Base-by-base conservation (phyloP, 169 alveolate species). In the Plasmodium vinckei region DNA sequence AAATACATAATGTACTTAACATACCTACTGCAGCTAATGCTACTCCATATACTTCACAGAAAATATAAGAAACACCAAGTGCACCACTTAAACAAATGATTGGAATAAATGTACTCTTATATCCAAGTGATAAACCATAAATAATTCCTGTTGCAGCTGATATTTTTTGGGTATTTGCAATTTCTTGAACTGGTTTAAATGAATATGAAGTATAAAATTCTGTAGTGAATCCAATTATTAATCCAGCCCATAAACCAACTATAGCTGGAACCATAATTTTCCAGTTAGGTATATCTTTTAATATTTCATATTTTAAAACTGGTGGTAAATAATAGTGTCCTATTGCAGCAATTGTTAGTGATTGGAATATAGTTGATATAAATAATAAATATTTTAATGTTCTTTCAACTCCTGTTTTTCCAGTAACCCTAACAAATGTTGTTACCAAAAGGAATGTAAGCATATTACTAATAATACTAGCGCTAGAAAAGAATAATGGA, bases 11-110 rank as follows among this genome's bases (percentile, higher is more conserved):
- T 59, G 97, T 95, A 64, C 97, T 94, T 61, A 97, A 93, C 98
- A 96, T 96, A 59, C 99, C 98, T 56, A 97, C 72, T 27, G 98
- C 98, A 15, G 97, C 97, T 64, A 96, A 82, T 17, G 98, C 97
- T 39, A 96, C 94, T 25, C 98, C 98, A 67, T 94, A 95, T 92
- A 94, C 68, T 25, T 97, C 97, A 75, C 95, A 88, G 42, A 95
- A 92, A 54, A 89, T 65, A 92, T 94, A 94, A 5, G 98, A 93
- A 60, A 94, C 72, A 71, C 92, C 93, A 61, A 95, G 94, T 67
- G 97, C 82, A 12, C 86, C 87, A 25, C 95, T 96, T 49, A 96
- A 91, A 60, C 96, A 87, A 56, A 94, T 68, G 51, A 95, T 94
- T 1, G 98, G 98, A 73, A 95, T 79, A 87, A 96, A 93, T 51